Percentiles rank a stretch among this genome's conserved stretches.
These are phyloP conservation scores for Climacium dendroides DNA, from an alignment of 225 moss, liverwort and hornwort genomes.

Conservation along the genomic window DNA sequence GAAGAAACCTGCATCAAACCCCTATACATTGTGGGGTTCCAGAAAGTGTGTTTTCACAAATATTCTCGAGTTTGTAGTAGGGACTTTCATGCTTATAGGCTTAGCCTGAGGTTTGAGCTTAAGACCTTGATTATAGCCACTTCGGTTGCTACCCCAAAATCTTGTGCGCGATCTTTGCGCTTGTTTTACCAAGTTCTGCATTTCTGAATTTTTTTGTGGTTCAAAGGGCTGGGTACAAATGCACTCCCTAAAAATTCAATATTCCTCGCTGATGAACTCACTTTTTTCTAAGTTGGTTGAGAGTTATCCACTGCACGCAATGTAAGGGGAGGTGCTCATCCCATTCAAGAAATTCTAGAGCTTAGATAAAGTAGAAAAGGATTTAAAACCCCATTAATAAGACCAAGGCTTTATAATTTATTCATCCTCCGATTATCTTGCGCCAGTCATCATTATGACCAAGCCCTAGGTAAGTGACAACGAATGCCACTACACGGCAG, in stretches of 20 bases:
- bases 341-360: not conserved
- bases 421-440: not conserved
- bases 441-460: not conserved
- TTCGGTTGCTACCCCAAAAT: not conserved
- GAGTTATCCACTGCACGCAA: not conserved
- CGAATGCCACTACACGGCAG: not conserved
- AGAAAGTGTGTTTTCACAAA: not conserved
- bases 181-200: not conserved
- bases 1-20: not conserved
- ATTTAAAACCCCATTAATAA: not conserved
- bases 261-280: not conserved
- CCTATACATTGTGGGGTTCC: not conserved
- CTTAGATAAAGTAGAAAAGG: not conserved
- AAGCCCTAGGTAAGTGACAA: not conserved
- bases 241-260: not conserved
- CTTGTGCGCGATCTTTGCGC: not conserved
- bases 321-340: not conserved
- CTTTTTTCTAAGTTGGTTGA: not conserved
- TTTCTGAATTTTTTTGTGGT: too few species aligned
- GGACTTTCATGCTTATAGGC: not conserved
- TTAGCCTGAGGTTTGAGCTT: not conserved
- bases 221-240: not conserved
- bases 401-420: not conserved
- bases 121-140: not conserved
- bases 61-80: not conserved